phyloP scores from a whole-genome alignment of 768 basidiomycete genomes.

The Roridomyces roridus region DNA sequence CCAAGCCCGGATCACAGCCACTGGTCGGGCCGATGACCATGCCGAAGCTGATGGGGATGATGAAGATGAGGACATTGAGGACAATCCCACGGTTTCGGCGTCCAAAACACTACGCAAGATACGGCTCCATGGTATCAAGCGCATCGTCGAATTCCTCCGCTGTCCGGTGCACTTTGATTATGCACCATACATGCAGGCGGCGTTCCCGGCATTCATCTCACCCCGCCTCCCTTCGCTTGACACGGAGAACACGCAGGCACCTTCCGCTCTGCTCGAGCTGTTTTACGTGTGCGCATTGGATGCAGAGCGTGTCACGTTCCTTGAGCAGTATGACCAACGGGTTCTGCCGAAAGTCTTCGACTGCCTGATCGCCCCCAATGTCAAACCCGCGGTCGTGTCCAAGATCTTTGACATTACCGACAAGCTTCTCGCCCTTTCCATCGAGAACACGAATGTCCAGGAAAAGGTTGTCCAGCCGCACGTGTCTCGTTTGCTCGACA shows the following conservation, averaged over 20 bases:
- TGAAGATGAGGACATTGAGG: conserved; percentile 42
- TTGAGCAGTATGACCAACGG: conserved; percentile 72
- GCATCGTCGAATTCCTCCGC: conserved; percentile 88
- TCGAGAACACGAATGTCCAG: conserved; percentile 54
- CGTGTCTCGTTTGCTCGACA: conserved; percentile 71
- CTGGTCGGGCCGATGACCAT: conserved; percentile 40
- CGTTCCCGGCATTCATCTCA: conserved; percentile 77
- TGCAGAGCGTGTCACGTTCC: conserved; percentile 59
- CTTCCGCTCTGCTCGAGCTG: conserved; percentile 87
- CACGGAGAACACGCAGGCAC: conserved; percentile 89
- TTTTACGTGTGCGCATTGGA: conserved; percentile 79
- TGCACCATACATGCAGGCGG: conserved; percentile 65
- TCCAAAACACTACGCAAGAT: conserved; percentile 62
- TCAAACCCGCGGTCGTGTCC: conserved; percentile 84
- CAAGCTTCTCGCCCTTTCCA: conserved; percentile 61
- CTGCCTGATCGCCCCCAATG: conserved; percentile 81
- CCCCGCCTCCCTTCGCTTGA: conserved; percentile 81
- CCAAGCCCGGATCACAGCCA: conserved; percentile 58
- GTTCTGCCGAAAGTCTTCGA: conserved; percentile 81
- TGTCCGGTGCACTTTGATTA: conserved; percentile 78
- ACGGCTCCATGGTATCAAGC: conserved; percentile 84
- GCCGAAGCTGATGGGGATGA: conserved; percentile 38
- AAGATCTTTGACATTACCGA: conserved; percentile 89
- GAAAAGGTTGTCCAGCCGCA: conserved; percentile 70
- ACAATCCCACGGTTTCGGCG: conserved; percentile 32